Evolutionary conservation across 2,329 filamentous ascomycete genomes (phyloP).

Genomic region (Neoarthrinium moseri): DNA sequence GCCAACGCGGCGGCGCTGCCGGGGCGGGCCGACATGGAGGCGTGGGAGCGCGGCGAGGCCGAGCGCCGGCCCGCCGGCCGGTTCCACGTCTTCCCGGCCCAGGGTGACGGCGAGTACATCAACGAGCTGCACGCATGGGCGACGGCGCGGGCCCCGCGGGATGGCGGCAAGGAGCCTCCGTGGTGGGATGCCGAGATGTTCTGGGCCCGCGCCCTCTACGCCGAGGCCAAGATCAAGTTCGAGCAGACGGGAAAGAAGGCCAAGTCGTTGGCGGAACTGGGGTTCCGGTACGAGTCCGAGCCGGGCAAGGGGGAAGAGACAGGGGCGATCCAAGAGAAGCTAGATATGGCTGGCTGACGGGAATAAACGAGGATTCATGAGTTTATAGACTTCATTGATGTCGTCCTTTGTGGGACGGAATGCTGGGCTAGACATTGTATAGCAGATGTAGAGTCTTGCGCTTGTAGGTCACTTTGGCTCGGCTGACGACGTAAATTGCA

Average conservation of each 20-base stretch:
- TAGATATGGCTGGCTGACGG: slow-evolving; percentile 14
- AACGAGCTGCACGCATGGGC: slow-evolving; percentile 68
- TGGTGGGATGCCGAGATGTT: slow-evolving; percentile 69
- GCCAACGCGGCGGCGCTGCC: slow-evolving; percentile 69
- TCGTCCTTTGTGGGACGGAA: too few species aligned
- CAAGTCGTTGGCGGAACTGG: slow-evolving; percentile 68
- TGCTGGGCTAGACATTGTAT: too few species aligned
- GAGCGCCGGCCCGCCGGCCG: slow-evolving; percentile 43
- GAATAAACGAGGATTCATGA: not conserved
- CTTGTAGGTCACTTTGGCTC: too few species aligned
- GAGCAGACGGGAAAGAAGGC: slow-evolving; percentile 63
- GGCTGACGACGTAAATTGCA: too few species aligned
- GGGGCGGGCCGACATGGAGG: slow-evolving; percentile 58
- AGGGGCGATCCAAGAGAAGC: slow-evolving; percentile 6
- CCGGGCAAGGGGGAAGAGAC: slow-evolving; percentile 9
- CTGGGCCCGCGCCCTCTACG: slow-evolving; percentile 70
- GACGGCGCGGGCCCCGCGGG: slow-evolving; percentile 24
- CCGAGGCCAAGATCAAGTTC: slow-evolving; percentile 71
- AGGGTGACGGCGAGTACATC: slow-evolving; percentile 67
- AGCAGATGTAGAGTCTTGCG: too few species aligned
- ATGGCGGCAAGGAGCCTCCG: slow-evolving; percentile 65
- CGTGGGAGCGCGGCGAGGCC: slow-evolving; percentile 67
- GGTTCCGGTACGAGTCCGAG: slow-evolving; percentile 55
- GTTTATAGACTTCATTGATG: too few species aligned
- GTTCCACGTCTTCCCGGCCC: slow-evolving; percentile 50